A percentile compares a stretch with the other conserved stretches of the same genome.
Conservation (phyloP, 257 asterid genomes). For the Ocimum tenuiflorum region DNA sequence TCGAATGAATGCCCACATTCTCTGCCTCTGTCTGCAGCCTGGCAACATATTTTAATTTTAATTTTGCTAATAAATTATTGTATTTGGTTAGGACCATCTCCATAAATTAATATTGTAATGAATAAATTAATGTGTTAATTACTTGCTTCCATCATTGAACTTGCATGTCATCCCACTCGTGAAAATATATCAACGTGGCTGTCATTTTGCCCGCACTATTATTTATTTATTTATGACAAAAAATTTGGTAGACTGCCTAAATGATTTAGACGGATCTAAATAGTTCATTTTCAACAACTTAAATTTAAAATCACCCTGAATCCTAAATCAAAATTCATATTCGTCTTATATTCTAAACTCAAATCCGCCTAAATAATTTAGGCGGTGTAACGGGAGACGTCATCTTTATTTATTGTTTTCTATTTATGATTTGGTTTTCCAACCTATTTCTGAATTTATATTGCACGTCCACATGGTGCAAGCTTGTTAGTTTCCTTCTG, state of each 20-base stretch:
- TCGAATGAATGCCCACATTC: constrained; percentile 4
- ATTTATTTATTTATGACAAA: no score
- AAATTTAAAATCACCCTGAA: no score
- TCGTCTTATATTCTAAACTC: no score
- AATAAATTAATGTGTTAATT: background rate
- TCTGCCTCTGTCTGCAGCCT: constrained; percentile 4
- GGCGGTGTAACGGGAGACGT: no score
- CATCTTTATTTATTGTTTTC: background rate
- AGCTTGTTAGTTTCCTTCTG: background rate
- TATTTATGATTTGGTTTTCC: background rate
- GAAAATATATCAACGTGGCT: background rate
- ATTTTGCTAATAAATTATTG: no score
- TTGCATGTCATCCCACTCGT: background rate
- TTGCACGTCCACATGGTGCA: background rate
- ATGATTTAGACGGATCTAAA: no score
- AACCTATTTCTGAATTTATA: background rate
- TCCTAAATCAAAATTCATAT: no score
- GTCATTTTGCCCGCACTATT: background rate
- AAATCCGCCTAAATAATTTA: no score
- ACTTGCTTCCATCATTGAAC: constrained; percentile 13
- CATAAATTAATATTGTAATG: background rate
- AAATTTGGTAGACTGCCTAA: no score
- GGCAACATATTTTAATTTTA: background rate
- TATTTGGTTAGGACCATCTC: no score
- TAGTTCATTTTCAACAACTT: no score